Conservation (phyloP, 2,329 filamentous ascomycete species). For the Talaromyces piceae region DNA sequence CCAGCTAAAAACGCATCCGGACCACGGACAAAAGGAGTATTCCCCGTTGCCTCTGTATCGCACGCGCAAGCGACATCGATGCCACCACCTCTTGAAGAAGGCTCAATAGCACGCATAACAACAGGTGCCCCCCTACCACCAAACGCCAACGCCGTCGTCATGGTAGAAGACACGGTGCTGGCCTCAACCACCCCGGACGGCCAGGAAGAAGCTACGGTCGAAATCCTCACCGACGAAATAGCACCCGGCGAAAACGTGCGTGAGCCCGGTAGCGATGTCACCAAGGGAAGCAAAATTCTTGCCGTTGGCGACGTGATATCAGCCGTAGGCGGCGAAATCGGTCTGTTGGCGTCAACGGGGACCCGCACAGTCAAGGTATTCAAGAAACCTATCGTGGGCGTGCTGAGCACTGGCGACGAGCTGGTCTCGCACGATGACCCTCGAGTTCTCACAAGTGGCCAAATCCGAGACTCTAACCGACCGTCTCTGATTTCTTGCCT, state of each 20-base stretch:
- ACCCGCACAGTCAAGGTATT: slow-evolving; percentile 64
- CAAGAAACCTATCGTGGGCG: slow-evolving; percentile 68
- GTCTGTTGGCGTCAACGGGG: slow-evolving; percentile 79
- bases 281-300: slow-evolving; percentile 61
- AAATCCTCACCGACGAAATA: slow-evolving; percentile 73
- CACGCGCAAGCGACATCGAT: slow-evolving; percentile 71
- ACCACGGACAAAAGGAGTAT: slow-evolving; percentile 62
- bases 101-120: slow-evolving; percentile 82
- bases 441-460: slow-evolving; percentile 61
- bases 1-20: slow-evolving; percentile 44
- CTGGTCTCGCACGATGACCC: slow-evolving; percentile 65
- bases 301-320: slow-evolving; percentile 74
- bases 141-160: slow-evolving; percentile 84
- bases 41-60: slow-evolving; percentile 78
- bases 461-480: slow-evolving; percentile 90
- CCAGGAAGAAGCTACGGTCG: slow-evolving; percentile 76
- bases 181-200: slow-evolving; percentile 69
- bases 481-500: slow-evolving; percentile 78
- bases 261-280: slow-evolving; percentile 82
- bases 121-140: slow-evolving; percentile 86
- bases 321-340: slow-evolving; percentile 81
- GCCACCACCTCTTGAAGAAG: slow-evolving; percentile 54
- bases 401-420: slow-evolving; percentile 92
- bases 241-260: slow-evolving; percentile 78
- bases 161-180: slow-evolving; percentile 89